Evolutionary conservation across 176 grass and related monocot genomes (phyloP).

Genomic region (Zoysia pacifica): DNA sequence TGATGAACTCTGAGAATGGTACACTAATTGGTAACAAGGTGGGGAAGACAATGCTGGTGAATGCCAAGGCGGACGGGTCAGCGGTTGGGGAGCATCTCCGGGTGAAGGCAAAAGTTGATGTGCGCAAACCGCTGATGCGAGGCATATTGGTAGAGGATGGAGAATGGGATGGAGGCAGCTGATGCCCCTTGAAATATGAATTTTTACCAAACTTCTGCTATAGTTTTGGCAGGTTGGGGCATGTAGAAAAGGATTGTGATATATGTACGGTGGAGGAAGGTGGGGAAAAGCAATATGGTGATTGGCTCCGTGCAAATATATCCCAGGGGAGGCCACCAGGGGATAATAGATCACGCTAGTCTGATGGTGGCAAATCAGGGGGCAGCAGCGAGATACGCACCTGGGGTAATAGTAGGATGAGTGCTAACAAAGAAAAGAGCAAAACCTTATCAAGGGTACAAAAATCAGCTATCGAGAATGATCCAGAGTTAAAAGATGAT

Average conservation of each 20-base stretch:
- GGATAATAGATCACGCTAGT: no score
- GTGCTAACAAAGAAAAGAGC: no score
- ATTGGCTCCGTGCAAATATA: no score
- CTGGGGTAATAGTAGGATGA: no score
- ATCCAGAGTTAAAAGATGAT: no score
- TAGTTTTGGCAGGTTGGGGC: background rate
- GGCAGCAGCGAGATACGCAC: no score
- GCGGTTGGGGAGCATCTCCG: background rate
- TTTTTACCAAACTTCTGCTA: background rate
- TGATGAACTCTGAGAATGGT: background rate
- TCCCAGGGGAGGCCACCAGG: no score
- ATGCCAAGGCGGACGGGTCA: background rate
- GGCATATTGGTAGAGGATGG: background rate
- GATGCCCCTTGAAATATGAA: background rate
- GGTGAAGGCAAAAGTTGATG: background rate
- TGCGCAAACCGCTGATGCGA: background rate
- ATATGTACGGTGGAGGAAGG: no score
- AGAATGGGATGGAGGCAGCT: background rate
- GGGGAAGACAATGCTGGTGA: background rate
- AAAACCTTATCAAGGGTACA: no score
- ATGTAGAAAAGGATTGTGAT: background rate
- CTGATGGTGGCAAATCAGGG: no score
- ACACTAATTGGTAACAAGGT: background rate
- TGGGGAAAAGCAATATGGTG: no score
- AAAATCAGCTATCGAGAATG: no score